phyloP scores from a whole-genome alignment of 2,329 filamentous ascomycete species.

The Fusarium sp. region DNA sequence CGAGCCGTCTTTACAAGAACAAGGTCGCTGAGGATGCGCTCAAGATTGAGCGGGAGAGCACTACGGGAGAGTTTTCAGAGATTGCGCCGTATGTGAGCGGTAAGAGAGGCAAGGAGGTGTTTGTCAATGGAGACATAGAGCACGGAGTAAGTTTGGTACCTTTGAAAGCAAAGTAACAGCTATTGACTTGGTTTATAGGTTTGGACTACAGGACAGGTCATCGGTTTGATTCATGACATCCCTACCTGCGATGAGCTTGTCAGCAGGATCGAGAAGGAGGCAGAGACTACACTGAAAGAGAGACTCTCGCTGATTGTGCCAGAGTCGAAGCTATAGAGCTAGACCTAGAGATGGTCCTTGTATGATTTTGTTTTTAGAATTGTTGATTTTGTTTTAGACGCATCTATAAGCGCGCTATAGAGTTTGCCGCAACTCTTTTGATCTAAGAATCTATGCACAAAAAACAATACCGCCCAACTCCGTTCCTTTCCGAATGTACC shows the following conservation, averaged over 20 bases:
- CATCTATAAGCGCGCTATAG: slow-evolving; percentile 8
- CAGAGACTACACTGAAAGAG: slow-evolving; percentile 73
- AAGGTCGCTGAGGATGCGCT: slow-evolving; percentile 85
- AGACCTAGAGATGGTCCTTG: slow-evolving; percentile 9
- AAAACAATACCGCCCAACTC: background rate
- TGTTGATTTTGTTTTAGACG: slow-evolving; percentile 12
- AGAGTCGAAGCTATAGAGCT: slow-evolving; percentile 68
- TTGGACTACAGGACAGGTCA: slow-evolving; percentile 97
- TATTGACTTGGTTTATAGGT: slow-evolving; percentile 65
- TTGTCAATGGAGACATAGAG: slow-evolving; percentile 90
- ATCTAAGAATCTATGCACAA: slow-evolving; percentile 12
- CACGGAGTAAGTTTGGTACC: slow-evolving; percentile 75
- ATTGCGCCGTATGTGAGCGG: slow-evolving; percentile 90
- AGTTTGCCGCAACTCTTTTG: slow-evolving; percentile 2
- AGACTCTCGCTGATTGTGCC: slow-evolving; percentile 67
- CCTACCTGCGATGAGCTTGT: slow-evolving; percentile 79
- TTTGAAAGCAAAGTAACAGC: background rate
- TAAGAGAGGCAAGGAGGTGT: slow-evolving; percentile 90
- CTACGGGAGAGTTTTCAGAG: slow-evolving; percentile 88
- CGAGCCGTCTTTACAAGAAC: slow-evolving; percentile 88
- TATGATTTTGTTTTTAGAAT: slow-evolving; percentile 18
- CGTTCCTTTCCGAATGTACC: background rate
- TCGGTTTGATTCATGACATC: slow-evolving; percentile 87
- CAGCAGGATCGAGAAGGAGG: slow-evolving; percentile 81
- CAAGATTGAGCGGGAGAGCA: slow-evolving; percentile 85